These are phyloP conservation scores for Neofusicoccum parvum DNA, from an alignment of 2,329 filamentous ascomycete species.

Conservation along the genomic window DNA sequence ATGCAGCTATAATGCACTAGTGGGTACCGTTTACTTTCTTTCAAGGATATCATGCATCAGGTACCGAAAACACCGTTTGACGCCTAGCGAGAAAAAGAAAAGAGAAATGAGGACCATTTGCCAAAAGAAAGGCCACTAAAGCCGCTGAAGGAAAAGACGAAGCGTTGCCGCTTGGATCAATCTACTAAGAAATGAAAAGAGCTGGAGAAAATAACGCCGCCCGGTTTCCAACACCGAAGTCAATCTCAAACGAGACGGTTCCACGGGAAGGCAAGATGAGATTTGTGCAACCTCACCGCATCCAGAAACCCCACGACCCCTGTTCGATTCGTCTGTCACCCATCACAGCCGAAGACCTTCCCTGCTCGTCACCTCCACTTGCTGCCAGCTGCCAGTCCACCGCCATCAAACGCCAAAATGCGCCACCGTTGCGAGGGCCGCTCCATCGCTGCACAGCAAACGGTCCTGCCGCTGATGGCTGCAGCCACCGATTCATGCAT, in stretches of 20 bases:
- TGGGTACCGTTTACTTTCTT: background rate
- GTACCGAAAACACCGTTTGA: background rate
- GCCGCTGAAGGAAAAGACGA: background rate
- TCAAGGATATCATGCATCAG: background rate
- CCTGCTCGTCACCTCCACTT: background rate
- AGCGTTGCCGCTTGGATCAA: constrained; percentile 10
- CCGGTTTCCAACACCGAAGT: background rate
- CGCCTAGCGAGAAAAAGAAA: background rate
- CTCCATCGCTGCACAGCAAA: background rate
- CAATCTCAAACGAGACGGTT: constrained; percentile 12
- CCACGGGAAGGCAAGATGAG: background rate
- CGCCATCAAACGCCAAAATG: background rate
- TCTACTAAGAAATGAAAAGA: background rate
- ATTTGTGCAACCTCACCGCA: constrained; percentile 9
- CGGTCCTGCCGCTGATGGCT: constrained; percentile 5
- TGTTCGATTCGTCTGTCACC: background rate
- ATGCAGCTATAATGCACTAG: constrained; percentile 1
- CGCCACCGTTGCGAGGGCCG: background rate
- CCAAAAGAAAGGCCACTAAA: background rate
- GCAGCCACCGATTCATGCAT: background rate
- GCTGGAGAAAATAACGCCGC: background rate
- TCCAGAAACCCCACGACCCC: background rate
- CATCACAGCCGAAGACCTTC: background rate
- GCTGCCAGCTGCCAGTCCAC: background rate
- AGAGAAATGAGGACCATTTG: background rate